Percentiles rank a stretch among this genome's conserved stretches.
Conservation (phyloP, 1,139 yeast species). For the Kodamaea ohmeri region DNA sequence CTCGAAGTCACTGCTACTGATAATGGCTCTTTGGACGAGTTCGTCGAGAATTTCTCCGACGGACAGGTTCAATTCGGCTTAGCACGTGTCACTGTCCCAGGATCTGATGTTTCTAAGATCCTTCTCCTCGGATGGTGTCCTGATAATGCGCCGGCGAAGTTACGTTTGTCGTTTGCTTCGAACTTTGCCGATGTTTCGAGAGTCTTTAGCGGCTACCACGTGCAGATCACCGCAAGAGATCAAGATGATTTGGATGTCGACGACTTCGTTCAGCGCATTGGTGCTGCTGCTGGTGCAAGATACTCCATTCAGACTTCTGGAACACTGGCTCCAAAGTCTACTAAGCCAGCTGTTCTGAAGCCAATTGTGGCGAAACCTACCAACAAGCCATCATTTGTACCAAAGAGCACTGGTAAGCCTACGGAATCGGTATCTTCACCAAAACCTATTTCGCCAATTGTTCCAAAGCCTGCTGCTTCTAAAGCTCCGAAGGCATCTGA, state of each 20-base stretch:
- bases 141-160: conserved; percentile 74
- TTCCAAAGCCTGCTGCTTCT: conserved; percentile 25
- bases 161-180: conserved; percentile 70
- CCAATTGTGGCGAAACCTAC: conserved; percentile 27
- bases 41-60: conserved; percentile 79
- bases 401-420: conserved; percentile 43
- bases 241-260: conserved; percentile 81
- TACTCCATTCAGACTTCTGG: conserved; percentile 60
- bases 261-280: conserved; percentile 71
- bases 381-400: conserved; percentile 31
- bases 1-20: conserved; percentile 60
- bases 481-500: conserved; percentile 31
- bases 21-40: conserved; percentile 67
- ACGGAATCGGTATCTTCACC: conserved; percentile 19
- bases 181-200: conserved; percentile 74
- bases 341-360: conserved; percentile 16
- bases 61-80: conserved; percentile 90
- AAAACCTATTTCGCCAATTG: conserved; percentile 21
- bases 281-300: conserved; percentile 94
- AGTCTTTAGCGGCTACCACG: conserved; percentile 79
- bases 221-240: conserved; percentile 95
- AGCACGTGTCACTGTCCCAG: conserved; percentile 83
- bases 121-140: conserved; percentile 94
- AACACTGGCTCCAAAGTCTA: conserved; percentile 9
- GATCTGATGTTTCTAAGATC: conserved; percentile 81